Base-by-base conservation (phyloP, 2,329 filamentous ascomycete genomes). In the Coleophoma eucalyptorum region DNA sequence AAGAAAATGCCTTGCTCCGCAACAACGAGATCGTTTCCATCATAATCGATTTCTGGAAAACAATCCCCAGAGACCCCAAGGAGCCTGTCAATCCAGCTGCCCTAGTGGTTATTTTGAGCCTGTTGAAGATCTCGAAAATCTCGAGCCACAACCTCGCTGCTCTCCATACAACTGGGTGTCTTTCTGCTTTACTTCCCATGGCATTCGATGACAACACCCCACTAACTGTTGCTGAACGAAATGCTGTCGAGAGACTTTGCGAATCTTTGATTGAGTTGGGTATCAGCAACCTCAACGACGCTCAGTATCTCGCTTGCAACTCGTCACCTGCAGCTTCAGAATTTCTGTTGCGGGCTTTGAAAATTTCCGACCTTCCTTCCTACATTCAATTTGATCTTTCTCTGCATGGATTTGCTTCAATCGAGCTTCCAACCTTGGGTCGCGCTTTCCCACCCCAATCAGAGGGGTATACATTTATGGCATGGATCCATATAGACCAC, bases 351-450 rank as follows among this genome's bases (percentile, higher is more conserved):
- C 79, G 84, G 48, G 86, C 89, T 65, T 81, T 95, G 57, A 83
- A 84, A 55, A 78, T 78, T 45, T 90, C 93, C 52, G 84, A 86
- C 57, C 81, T 84, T 13, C 90, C 94, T 5, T 83, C 92, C 0
- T 92, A 89, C 66, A 87, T 99, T 58, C 91, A 97, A 60, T 97
- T 99, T 68, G 94, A 99, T 66, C 76, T 99, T 19, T 94, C 91
- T 1, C 73, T 90, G 15, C 80, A 91, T 66, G 95, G 95, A 0
- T 93, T 90, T 68, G 89, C 90, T 13, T 96, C 94, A 0, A 81
- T 97, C 55, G 95, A 99, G 66, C 75, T 99, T 26, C 83, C 90
- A 7, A 92, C 84, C n/a, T 75, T 99, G 21, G 90, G 90, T 5
- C 84, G 89, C 32, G 72, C 83, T 2, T 99, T 99, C 62, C 95